Percentiles rank a stretch among this genome's conserved stretches.
Conservation (phyloP, 805 yeast species). For the Starmerella bacillaris region DNA sequence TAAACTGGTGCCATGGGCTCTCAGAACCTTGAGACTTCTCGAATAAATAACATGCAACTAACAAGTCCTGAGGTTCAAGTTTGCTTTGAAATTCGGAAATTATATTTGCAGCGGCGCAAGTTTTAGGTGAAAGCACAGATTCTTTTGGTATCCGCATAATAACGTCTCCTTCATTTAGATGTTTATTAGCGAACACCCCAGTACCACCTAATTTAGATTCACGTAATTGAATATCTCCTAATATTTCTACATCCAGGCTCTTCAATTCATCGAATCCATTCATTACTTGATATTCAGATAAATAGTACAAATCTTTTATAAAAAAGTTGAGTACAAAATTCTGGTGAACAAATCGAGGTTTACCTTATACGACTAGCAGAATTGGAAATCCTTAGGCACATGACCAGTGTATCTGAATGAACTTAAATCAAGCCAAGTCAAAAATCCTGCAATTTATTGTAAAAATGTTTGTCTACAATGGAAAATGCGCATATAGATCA, state of each 20-base stretch:
- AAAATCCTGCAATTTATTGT: too few relatives aligned
- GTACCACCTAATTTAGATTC: slow-evolving; percentile 42
- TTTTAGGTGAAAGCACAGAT: slow-evolving; percentile 21
- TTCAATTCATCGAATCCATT: slow-evolving; percentile 25
- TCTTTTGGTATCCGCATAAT: slow-evolving; percentile 23
- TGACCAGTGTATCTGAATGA: too few relatives aligned
- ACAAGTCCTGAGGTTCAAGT: slow-evolving; percentile 45
- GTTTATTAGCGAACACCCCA: slow-evolving; percentile 48
- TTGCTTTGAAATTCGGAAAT: slow-evolving; percentile 31
- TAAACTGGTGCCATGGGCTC: slow-evolving; percentile 69
- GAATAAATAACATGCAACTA: slow-evolving; percentile 53
- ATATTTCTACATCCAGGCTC: slow-evolving; percentile 36
- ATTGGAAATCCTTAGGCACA: too few relatives aligned
- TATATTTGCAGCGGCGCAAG: slow-evolving; percentile 41
- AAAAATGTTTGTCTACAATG: too few relatives aligned
- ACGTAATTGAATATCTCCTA: slow-evolving; percentile 30
- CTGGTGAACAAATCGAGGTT: too few relatives aligned
- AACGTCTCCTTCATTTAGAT: slow-evolving; percentile 24
- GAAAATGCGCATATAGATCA: too few relatives aligned
- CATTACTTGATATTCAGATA: slow-evolving; percentile 29
- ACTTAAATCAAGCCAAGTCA: too few relatives aligned
- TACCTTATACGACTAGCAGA: too few relatives aligned
- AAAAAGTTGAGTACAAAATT: too few relatives aligned
- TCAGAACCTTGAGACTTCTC: slow-evolving; percentile 39
- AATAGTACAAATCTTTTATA: too few relatives aligned